Evolutionary conservation across 2,329 filamentous ascomycete species (phyloP), one percentile per base, ranked within the genome.

Genomic region (Acephala macrosclerotiorum): DNA sequence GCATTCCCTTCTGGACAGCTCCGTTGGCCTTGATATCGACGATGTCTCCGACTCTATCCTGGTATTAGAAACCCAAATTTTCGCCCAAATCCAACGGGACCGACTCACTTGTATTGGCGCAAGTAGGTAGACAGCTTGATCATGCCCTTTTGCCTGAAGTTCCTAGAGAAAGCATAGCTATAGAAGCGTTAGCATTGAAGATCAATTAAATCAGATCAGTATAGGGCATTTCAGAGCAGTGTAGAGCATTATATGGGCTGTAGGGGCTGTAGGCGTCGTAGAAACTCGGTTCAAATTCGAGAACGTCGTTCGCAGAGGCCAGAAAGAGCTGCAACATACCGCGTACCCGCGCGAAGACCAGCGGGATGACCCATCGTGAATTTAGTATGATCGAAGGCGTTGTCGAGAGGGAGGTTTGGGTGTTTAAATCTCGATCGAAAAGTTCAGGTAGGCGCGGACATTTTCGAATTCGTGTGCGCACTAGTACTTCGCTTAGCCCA

Each of bases 11-110:
- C 87, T 97, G 94, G 74, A 96, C 92, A 80, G 94, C 96, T 91
- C 94, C 96, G 87, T 99, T 98, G 80, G 92, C 92, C 85, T 97
- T 96, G 82, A 99, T 93, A 82, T 99, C 96, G 80, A 99, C 96
- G 77, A 98, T 97, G 80, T 99, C 96, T 83, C 96, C 96, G 80
- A 99, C 96, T 82, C 90, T 93, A 77, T 69, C 73, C 66, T 73
- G 67, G 59, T 72, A 79, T 90, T 79, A 88, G 82, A n/a, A n/a
- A 77, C 68, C 67, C 73, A 56, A 25, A 36, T 25, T 25, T n/a
- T 26, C 20, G 29, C 33, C 29, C 33, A 40, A 9, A 35, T 47
- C 26, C 45, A 53, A 2, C 53, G 20, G 25, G 29, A 38, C 49
- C 70, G 68, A 77, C 87, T 77, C 85, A 93, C 90, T 91, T 93